A percentile compares a stretch with the other conserved stretches of the same genome.
Conservation (phyloP, 139 green algal genomes). For the Pseudopediastrum boryanum region DNA sequence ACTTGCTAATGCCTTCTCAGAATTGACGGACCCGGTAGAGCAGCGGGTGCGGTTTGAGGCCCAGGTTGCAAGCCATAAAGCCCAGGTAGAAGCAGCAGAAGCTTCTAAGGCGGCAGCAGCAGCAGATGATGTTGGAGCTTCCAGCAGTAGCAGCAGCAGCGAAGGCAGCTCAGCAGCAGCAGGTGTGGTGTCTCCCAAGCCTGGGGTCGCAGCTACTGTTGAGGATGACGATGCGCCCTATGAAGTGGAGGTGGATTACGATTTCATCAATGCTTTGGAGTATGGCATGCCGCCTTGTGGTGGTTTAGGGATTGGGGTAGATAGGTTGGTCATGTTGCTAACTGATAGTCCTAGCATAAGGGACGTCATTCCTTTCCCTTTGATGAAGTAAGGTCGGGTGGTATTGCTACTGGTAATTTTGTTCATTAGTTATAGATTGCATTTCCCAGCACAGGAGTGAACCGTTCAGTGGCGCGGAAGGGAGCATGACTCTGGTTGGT, state of each 20-base stretch:
- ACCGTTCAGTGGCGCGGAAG: too few species aligned
- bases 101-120: slow-evolving; percentile 4
- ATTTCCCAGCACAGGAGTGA: too few species aligned
- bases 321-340: slow-evolving; percentile 97
- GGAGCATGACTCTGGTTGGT: too few species aligned
- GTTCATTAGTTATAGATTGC: too few species aligned
- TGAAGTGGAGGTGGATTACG: slow-evolving; percentile 85
- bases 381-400: slow-evolving; percentile 84
- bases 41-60: slow-evolving; percentile 91
- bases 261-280: slow-evolving; percentile 96
- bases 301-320: slow-evolving; percentile 97
- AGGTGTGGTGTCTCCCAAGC: background rate
- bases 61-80: slow-evolving; percentile 70
- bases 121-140: slow-evolving; percentile 28
- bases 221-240: slow-evolving; percentile 42
- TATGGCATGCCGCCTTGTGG: slow-evolving; percentile 97
- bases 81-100: slow-evolving; percentile 21
- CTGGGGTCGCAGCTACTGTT: background rate
- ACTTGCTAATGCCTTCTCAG: slow-evolving; percentile 95
- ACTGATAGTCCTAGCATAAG: slow-evolving; percentile 92
- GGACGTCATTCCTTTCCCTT: slow-evolving; percentile 97
- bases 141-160: slow-evolving; percentile 15
- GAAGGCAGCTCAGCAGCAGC: slow-evolving; percentile 13
- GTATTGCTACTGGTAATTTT: too few species aligned
- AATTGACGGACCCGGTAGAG: slow-evolving; percentile 97